Conservation (phyloP, 257 asterid species). For the Solanum microdontum region DNA sequence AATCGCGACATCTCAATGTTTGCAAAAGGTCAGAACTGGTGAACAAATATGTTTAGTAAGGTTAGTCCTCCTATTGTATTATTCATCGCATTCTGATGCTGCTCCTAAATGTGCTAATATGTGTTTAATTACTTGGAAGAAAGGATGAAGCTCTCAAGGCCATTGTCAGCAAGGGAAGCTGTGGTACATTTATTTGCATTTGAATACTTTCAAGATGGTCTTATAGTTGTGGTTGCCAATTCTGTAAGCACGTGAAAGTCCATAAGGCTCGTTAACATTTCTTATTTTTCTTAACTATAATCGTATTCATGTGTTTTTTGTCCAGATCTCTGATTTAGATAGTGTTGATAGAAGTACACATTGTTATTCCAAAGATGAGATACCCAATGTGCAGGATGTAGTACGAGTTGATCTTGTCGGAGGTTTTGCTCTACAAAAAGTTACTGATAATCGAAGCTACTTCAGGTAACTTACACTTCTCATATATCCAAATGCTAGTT, state of each 20-base stretch:
- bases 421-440: slow-evolving; percentile 78
- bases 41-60: slow-evolving; percentile 85
- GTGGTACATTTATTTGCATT: slow-evolving; percentile 48
- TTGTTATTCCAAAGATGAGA: slow-evolving; percentile 55
- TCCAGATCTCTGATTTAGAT: slow-evolving; percentile 65
- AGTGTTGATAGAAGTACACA: slow-evolving; percentile 41
- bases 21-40: slow-evolving; percentile 50
- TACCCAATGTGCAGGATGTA: slow-evolving; percentile 54
- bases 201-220: slow-evolving; percentile 72
- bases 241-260: slow-evolving; percentile 36
- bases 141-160: slow-evolving; percentile 96
- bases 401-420: slow-evolving; percentile 78
- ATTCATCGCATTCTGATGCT: not conserved
- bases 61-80: slow-evolving; percentile 18
- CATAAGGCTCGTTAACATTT: not conserved
- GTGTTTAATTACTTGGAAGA: slow-evolving; percentile 44
- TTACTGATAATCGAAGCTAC: slow-evolving; percentile 49
- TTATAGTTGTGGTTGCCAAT: slow-evolving; percentile 59
- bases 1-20: slow-evolving; percentile 39
- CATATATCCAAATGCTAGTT: not conserved
- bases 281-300: not conserved
- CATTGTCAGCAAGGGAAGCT: slow-evolving; percentile 79
- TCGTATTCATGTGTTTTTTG: not conserved
- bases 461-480: slow-evolving; percentile 43
- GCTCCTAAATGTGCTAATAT: slow-evolving; percentile 16